Base-by-base conservation (phyloP, 768 basidiomycete species). In the Lactarius hengduanensis region DNA sequence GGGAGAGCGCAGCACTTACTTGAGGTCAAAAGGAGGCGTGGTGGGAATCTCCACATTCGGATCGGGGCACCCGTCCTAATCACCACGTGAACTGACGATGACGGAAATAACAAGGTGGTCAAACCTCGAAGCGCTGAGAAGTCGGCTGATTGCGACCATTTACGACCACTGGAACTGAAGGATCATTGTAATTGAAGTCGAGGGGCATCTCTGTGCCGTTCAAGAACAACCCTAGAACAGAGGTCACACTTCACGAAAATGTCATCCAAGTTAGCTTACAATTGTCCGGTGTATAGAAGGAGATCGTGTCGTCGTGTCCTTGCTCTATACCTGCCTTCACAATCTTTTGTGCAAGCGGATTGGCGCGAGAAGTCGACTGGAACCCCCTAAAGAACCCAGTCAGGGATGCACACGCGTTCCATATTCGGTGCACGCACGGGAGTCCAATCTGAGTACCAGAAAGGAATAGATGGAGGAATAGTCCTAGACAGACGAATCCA, bases 401-500 rank as follows among this genome's bases (percentile, higher is more conserved):
- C 22, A 38, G n/a, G 65, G 43, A 8, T 53, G 59, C 28, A n/a
- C 38, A 55, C 43, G 26, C 11, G 41, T 28, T 53, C 26, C 8
- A 16, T 38, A 30, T 34, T 36, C 50, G 11, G 15, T 57, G 18
- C 38, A 77, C 84, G 57, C 69, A 86, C 84, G 83, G 80, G 67
- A 82, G 82, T 3, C 81, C 83, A 43, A 83, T 76, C 28, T 78
- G 74, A 0, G 78, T 76, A 9, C 85, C 86, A 8, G 81, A 79
- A 28, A 89, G 78, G 71, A 79, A 86, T 58, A 80, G 80, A 69
- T 86, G 84, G 55, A 89, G 75, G 77, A 86, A 87, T 45, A 83
- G 79, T 3, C 85, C 86, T 15, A 88, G 78, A 72, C 86, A 88
- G 9, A 88, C 79, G 63, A 81, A 85, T 30, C 87, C 87, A 63